Base-by-base conservation (phyloP, 2,329 filamentous ascomycete species). In the Phaeophleospora eucalypticola region DNA sequence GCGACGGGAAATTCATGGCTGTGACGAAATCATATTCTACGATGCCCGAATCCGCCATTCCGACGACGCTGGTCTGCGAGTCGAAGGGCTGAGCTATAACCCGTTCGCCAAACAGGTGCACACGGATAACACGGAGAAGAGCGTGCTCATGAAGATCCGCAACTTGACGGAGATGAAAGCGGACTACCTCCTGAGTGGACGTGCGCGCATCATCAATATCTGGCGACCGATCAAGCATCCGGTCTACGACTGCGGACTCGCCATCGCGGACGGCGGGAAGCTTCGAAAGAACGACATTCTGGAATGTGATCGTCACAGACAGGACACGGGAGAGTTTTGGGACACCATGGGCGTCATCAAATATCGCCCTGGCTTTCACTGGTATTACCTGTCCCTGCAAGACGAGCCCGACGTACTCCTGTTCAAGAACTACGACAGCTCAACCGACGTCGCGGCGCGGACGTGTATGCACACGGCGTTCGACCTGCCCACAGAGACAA, bases 71-170 rank as follows among this genome's bases (percentile, higher is more conserved):
- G 58, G 51, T 20, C 41, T 56, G 21, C 53, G 57, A 17, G 50
- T 54, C 41, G 49, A 58, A 35, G 58, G 53, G 27, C 47, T 57
- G 1, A 49, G 48, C 20, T 60, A 57, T 46, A 63, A 62, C 39
- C 59, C 60, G 2, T 63, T 62, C 41, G 60, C 59, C 4, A 52
- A 53, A 10, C 60, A 63, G 37, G 59, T 63, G 3, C 60, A 62
- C 41, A 52, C 56, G 14, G 59, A 64, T 49, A 60, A 62, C 32
- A 62, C 60, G 3, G 58, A 61, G 34, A 45, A 42, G 14, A 59
- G 56, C 24, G 58, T 62, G 15, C 41, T 58, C 17, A 46, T 48
- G 18, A 60, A 61, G 36, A 53, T 64, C 27, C 46, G 46, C 16
- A 43, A 52, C 35, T 44, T 56, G 17, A 60, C 53, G 2, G 60